These are phyloP conservation scores for Leucosporidium creatinivorum DNA, from an alignment of 768 basidiomycete species.

Conservation along the genomic window DNA sequence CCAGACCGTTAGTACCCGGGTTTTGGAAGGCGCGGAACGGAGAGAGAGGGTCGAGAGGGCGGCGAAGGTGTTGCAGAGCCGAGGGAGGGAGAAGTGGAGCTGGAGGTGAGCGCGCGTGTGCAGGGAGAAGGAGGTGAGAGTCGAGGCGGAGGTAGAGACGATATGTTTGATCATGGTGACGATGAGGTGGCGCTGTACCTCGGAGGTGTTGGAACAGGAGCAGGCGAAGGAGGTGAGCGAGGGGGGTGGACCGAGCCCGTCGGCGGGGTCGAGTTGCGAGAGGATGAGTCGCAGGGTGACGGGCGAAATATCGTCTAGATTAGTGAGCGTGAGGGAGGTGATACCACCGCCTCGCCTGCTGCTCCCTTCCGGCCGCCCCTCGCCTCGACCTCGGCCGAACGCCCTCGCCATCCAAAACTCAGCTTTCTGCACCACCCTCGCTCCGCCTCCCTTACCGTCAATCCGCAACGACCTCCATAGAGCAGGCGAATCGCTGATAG, in stretches of 20 bases:
- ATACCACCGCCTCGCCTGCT: not conserved
- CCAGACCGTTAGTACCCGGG: not conserved
- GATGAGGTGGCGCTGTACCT: not conserved
- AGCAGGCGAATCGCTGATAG: not conserved
- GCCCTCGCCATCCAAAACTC: not conserved
- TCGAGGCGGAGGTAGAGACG: not conserved
- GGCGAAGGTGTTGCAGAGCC: slow-evolving; percentile 4
- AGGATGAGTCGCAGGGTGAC: not conserved
- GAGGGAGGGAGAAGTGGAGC: slow-evolving; percentile 4
- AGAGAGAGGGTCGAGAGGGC: slow-evolving; percentile 1
- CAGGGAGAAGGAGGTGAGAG: slow-evolving; percentile 5
- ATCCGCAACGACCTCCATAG: not conserved
- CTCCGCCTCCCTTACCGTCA: not conserved
- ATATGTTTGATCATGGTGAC: slow-evolving; percentile 6
- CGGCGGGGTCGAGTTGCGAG: not conserved
- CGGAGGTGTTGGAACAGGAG: not conserved
- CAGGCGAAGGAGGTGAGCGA: not conserved
- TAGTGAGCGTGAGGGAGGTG: not conserved
- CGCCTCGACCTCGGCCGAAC: not conserved
- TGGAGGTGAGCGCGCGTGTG: slow-evolving; percentile 6
- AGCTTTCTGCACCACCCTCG: not conserved
- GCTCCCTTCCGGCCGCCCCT: not conserved
- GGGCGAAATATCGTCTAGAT: too few relatives aligned
- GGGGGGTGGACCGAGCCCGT: not conserved
- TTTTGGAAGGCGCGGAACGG: not conserved